Evolutionary conservation across 108 stramenopile species (phyloP), one percentile per base, ranked within the genome.

Genomic region (Tribonema minus): DNA sequence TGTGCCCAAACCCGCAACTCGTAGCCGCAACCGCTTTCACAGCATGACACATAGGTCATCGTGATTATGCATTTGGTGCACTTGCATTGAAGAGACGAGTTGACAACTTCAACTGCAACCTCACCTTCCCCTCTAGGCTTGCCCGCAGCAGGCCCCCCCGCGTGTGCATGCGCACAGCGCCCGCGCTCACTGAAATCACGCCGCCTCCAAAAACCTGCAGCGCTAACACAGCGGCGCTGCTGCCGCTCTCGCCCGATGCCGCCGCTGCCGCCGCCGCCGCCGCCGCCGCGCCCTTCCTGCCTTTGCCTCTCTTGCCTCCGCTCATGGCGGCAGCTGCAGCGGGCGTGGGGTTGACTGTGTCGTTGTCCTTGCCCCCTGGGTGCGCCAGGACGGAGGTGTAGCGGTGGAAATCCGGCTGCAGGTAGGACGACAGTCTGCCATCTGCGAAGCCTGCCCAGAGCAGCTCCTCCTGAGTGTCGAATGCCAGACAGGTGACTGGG

Each of bases 391-490:
- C 79, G 25, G 79, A 80, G 23, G 61, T 46, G 70, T 80, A 69
- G 37, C 69, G 69, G 37, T 60, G 71, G 68, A 70, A 63, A 32
- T 62, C 70, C 33, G 79, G 79, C 61, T 80, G 79, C 32, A 67
- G 35, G 67, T 63, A 79, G 6, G 77, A 69, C 6, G 77, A 41
- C 6, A 82, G 72, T 15, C 81, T 31, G 0, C 81, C 81, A 71
- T 82, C 71, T 58, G 64, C 72, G 64, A 62, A 63, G 28, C 81
- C 81, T 5, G 71, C 81, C 81, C 81, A 82, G 34, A 82, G 58
- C 20, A 82, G 81, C 81, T 82, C 81, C 61, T 82, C 81, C 2
- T 63, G 28, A 54, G 72, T 70, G 36, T 82, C 81, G 59, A 82
- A 82, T 41, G 74, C 81, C 35, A 82, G 58, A 12, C 70, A 70